Percentiles rank a stretch among this genome's conserved stretches.
Conservation (phyloP, 1,139 yeast genomes). For the Scheffersomyces cryptocercus region DNA sequence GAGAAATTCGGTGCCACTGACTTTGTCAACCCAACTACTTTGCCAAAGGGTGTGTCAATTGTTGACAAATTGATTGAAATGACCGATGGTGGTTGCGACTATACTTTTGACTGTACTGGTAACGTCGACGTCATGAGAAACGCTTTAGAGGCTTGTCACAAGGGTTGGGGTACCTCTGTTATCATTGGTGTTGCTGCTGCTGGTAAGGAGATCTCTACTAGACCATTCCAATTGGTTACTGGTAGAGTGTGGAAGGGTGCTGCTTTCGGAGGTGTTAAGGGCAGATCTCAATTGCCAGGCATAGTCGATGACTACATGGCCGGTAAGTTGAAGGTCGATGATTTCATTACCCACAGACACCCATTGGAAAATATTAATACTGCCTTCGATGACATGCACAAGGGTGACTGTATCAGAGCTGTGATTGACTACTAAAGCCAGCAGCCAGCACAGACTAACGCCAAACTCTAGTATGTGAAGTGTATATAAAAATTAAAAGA, state of each 20-base stretch:
- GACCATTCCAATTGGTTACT: slow-evolving; percentile 98
- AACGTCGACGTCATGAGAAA: slow-evolving; percentile 91
- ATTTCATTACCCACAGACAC: slow-evolving; percentile 90
- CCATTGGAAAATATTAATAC: slow-evolving; percentile 73
- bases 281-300: slow-evolving; percentile 92
- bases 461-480: background rate
- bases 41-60: slow-evolving; percentile 72
- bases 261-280: slow-evolving; percentile 98
- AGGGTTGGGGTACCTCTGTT: slow-evolving; percentile 97
- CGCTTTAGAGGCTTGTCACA: slow-evolving; percentile 96
- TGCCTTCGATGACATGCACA: slow-evolving; percentile 94
- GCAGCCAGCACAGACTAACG: slow-evolving; percentile 4
- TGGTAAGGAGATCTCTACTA: slow-evolving; percentile 91
- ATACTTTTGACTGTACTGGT: slow-evolving; percentile 97
- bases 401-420: slow-evolving; percentile 92
- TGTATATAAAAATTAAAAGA: background rate
- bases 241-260: slow-evolving; percentile 99
- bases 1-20: slow-evolving; percentile 92
- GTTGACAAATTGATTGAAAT: slow-evolving; percentile 82
- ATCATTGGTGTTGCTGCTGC: slow-evolving; percentile 98
- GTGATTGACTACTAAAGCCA: slow-evolving; percentile 55
- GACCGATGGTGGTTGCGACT: slow-evolving; percentile 97
- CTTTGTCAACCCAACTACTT: slow-evolving; percentile 78
- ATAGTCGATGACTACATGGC: slow-evolving; percentile 81
- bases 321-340: slow-evolving; percentile 89